Base-by-base conservation (phyloP, 2,329 filamentous ascomycete genomes). In the Rutstroemia sp. region DNA sequence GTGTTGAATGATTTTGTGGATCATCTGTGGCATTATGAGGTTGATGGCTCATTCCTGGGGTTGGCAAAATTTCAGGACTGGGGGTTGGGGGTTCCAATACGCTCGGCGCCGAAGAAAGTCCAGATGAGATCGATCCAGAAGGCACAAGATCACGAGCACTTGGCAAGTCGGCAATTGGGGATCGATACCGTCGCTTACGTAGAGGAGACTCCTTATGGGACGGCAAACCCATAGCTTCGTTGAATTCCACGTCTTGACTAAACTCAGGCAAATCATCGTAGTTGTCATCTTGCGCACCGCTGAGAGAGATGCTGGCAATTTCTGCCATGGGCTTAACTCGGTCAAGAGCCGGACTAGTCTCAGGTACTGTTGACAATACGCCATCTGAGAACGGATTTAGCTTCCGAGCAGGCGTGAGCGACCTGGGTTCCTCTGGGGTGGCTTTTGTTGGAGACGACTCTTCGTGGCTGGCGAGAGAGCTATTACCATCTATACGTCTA, bases 321-420 rank as follows among this genome's bases (percentile, higher is more conserved):
- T 69, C 65, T 8, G 58, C 58, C 59, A 69, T 65, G 2, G 64
- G 61, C 4, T 64, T 51, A 19, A 56, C 41, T n/a, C 54, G 54
- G 19, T 57, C 51, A 19, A 57, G 56, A 5, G 57, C 45, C n/a
- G 67, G 68, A 47, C 66, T 69, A 4, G 67, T 69, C 49, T 70
- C 68, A n/a, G 64, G 68, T 10, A 70, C 52, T 7, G 58, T 65
- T 8, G 39, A 54, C 27, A 62, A 60, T 18, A 48, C 25, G 5
- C 41, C 46, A 42, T 63, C 57, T 1, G 57, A 59, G 12, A 56
- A 16, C 6, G 21, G 7, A 16, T 52, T 18, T 5, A 21, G 18
- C 48, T 63, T 63, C 16, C 39, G 39, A 42, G 16, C 18, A 18
- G 39, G 39, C 2, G 39, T 42, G 6, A 42, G 39, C 19, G 39